These are phyloP conservation scores for Aspergillus texensis DNA, from an alignment of 2,329 filamentous ascomycete species.

Conservation along the genomic window DNA sequence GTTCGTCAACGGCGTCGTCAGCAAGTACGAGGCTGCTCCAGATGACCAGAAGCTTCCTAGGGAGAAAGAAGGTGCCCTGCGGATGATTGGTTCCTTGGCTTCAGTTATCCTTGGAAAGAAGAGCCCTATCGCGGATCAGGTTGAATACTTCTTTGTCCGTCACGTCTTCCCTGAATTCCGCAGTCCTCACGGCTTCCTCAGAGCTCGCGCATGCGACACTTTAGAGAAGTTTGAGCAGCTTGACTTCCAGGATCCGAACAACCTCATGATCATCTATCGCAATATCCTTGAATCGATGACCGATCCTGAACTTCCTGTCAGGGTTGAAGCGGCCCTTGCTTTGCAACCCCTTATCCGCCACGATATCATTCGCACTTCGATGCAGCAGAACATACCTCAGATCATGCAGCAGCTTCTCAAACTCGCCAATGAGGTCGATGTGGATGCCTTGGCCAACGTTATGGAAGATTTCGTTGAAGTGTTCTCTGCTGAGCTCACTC, in stretches of 20 bases:
- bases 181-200: slow-evolving; percentile 86
- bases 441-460: slow-evolving; percentile 94
- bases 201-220: slow-evolving; percentile 93
- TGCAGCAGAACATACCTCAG: slow-evolving; percentile 97
- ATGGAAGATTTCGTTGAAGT: slow-evolving; percentile 99
- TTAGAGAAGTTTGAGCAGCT: slow-evolving; percentile 97
- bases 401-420: slow-evolving; percentile 99
- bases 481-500: slow-evolving; percentile 94
- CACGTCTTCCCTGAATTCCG: slow-evolving; percentile 98
- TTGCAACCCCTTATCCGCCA: slow-evolving; percentile 95
- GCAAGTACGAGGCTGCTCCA: slow-evolving; percentile 81
- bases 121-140: slow-evolving; percentile 94
- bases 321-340: slow-evolving; percentile 90
- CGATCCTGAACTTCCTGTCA: slow-evolving; percentile 86
- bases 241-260: slow-evolving; percentile 94
- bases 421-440: slow-evolving; percentile 95
- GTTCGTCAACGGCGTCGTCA: slow-evolving; percentile 94
- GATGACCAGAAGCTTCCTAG: slow-evolving; percentile 91
- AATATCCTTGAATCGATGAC: slow-evolving; percentile 98
- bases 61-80: slow-evolving; percentile 92
- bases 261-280: slow-evolving; percentile 92
- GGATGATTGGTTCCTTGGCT: slow-evolving; percentile 95
- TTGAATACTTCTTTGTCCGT: slow-evolving; percentile 97
- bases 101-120: slow-evolving; percentile 97
- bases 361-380: slow-evolving; percentile 88